These are phyloP conservation scores for Exophiala spinifera DNA, from an alignment of 2,329 filamentous ascomycete species.

Conservation along the genomic window DNA sequence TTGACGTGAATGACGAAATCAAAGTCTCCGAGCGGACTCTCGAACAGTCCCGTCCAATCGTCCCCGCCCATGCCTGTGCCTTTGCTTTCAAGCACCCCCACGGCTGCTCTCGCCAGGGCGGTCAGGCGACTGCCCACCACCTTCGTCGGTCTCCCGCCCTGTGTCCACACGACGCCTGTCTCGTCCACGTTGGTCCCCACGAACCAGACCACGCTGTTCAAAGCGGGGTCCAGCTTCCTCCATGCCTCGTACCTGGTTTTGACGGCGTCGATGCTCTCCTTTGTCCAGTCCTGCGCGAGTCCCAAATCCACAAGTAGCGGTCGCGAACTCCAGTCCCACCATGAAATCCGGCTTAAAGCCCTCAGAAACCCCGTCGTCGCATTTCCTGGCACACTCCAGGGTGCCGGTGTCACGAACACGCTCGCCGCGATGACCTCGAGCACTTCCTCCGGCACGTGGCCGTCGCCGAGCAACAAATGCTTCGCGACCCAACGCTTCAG, in stretches of 20 bases:
- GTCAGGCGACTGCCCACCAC: conserved; percentile 83
- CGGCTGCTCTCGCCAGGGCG: conserved; percentile 72
- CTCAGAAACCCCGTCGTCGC: conserved; percentile 76
- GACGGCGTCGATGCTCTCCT: conserved; percentile 40
- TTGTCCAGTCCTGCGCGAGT: conserved; percentile 58
- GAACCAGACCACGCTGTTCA: conserved; percentile 80
- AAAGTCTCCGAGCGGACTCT: conserved; percentile 70
- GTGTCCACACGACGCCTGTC: conserved; percentile 77
- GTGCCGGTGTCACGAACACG: conserved; percentile 75
- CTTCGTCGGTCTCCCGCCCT: conserved; percentile 66
- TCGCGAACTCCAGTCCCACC: conserved; percentile 88
- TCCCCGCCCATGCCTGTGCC: conserved; percentile 50
- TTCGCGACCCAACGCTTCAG: conserved; percentile 85
- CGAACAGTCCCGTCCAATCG: conserved; percentile 62
- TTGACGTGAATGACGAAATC: conserved; percentile 79
- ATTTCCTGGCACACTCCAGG: conserved; percentile 75
- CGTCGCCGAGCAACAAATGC: conserved; percentile 74
- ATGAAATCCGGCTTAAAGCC: conserved; percentile 72
- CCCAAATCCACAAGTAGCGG: conserved; percentile 74
- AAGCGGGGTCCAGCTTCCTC: conserved; percentile 81
- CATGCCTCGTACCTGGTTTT: conserved; percentile 71
- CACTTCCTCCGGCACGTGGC: conserved; percentile 74
- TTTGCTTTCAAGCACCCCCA: conserved; percentile 56
- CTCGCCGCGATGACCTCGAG: conserved; percentile 78
- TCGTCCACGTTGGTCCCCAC: conserved; percentile 74